Base-by-base conservation (phyloP, 2,329 filamentous ascomycete genomes). In the Calonectria pseudoreteaudii region DNA sequence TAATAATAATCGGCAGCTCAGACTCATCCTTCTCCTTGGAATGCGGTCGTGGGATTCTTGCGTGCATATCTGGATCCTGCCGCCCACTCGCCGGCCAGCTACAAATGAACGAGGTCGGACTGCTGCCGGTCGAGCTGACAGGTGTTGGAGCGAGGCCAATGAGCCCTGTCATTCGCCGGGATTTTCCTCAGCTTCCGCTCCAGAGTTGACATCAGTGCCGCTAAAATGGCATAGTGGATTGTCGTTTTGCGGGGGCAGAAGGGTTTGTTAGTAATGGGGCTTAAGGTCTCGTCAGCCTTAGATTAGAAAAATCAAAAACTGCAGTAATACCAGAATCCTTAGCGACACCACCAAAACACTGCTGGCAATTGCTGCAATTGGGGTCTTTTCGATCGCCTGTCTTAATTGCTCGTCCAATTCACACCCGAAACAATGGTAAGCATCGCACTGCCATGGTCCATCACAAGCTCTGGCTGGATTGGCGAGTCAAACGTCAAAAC, bases 191-290 rank as follows among this genome's bases (percentile, higher is more conserved):
- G 34, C n/a, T 64, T 4, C n/a, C 30, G 20, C 60, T 18, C 31
- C 50, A 34, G 53, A 31, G 68, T 34, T 78, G 75, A 68, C 78
- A 80, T 72, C 74, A 80, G 65, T 49, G 70, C 69, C 79, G 66
- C 79, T 80, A 80, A 80, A 80, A 80, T 78, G 77, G 67, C 73
- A 78, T 75, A 68, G 67, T 56, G 68, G 66, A 53, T 52, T 53
- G 34, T 31, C 64, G 70, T 74, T 78, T 75, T 78, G 78, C 75
- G 75, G 66, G 66, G 66, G 49, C 52, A 72, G 73, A 73, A 75
- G 52, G 52, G 38, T 58, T 64, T 47, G 65, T 56, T 41, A 68
- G 31, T 70, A 56, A 65, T 53, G 36, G 38, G 38, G 56, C 28
- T 41, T 23, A 11, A 69, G 49, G 34, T 62, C 49, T 44, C 34